Evolutionary conservation across 371 early-diverging fungal species (phyloP).

Genomic region (Chytridium lagenaria): DNA sequence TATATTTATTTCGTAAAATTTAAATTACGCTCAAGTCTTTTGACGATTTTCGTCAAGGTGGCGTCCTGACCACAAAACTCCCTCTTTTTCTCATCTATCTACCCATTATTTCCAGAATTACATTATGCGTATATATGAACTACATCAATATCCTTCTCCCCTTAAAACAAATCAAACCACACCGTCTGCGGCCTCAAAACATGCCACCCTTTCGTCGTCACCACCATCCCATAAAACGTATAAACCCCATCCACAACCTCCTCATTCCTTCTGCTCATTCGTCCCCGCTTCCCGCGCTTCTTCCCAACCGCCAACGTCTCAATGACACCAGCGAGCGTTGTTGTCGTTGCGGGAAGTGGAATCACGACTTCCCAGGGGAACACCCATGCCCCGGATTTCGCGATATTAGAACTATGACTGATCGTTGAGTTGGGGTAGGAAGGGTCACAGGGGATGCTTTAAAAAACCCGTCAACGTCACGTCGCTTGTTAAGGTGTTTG

Average conservation of each 20-base stretch:
- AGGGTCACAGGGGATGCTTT: not conserved
- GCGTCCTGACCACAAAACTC: no score
- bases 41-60: no score
- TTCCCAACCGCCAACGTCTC: not conserved
- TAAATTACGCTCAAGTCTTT: no score
- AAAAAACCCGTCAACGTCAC: not conserved
- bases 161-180: no score
- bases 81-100: no score
- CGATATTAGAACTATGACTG: not conserved
- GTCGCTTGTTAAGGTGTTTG: not conserved
- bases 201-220: not conserved
- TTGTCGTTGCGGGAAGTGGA: not conserved
- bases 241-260: not conserved
- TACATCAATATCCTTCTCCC: no score
- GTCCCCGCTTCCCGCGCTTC: not conserved
- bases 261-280: not conserved
- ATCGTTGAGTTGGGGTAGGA: not conserved
- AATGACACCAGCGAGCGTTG: not conserved
- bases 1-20: no score
- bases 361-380: not conserved
- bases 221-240: not conserved
- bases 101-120: no score
- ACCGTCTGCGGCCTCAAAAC: not conserved
- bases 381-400: not conserved
- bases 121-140: no score